Evolutionary conservation across 176 grass and related monocot species (phyloP).

Genomic region (Paspalum vaginatum): DNA sequence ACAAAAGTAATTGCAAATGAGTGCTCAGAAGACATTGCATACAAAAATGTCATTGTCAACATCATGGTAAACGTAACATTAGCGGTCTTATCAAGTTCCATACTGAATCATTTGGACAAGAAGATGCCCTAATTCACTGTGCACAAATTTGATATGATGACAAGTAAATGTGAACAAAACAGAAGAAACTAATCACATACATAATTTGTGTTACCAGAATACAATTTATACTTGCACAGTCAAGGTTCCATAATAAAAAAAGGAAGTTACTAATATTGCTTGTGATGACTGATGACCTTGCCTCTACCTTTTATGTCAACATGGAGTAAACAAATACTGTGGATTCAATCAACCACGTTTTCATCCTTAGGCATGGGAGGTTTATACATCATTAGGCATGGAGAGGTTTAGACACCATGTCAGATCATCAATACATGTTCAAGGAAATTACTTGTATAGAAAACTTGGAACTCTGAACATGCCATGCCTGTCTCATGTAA

Average conservation of each 20-base stretch:
- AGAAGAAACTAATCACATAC: background rate
- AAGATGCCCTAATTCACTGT: background rate
- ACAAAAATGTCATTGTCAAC: background rate
- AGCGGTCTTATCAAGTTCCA: background rate
- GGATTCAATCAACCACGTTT: background rate
- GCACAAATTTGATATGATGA: background rate
- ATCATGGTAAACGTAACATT: conserved; percentile 9
- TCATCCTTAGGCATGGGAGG: background rate
- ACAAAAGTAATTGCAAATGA: background rate
- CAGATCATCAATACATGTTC: conserved; percentile 2
- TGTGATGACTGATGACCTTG: background rate
- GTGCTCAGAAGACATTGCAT: background rate
- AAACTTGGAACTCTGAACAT: background rate
- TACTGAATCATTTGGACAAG: background rate
- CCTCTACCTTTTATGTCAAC: background rate
- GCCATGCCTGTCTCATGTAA: conserved; percentile 1
- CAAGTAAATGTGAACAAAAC: background rate
- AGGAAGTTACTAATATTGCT: background rate
- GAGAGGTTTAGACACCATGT: background rate
- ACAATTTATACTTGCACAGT: background rate
- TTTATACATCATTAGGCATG: background rate
- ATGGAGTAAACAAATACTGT: background rate
- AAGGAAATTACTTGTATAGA: background rate
- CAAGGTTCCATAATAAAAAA: background rate
- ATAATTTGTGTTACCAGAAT: conserved; percentile 1